phyloP scores from a whole-genome alignment of 1,284 basidiomycete genomes.

The Phellopilus nigrolimitatus region DNA sequence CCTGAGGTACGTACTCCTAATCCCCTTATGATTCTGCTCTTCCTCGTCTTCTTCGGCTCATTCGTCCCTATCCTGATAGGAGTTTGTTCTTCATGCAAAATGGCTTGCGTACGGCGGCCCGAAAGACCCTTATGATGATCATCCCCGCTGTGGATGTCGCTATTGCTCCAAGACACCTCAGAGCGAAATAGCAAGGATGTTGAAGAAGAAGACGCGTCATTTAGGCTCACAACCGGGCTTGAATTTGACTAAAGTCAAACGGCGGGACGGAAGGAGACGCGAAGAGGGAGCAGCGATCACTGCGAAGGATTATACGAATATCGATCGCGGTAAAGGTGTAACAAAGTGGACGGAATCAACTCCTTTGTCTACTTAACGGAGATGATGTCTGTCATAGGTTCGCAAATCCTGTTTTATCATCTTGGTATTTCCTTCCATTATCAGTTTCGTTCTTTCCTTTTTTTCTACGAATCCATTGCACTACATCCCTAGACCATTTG shows the following conservation, averaged over 20 bases:
- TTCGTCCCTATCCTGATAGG: background rate
- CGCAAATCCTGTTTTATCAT: no score
- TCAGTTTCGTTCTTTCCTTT: no score
- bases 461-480: no score
- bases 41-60: background rate
- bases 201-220: slow-evolving; percentile 1
- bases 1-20: slow-evolving; percentile 5
- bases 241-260: background rate
- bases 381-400: no score
- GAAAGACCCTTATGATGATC: slow-evolving; percentile 1
- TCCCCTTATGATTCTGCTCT: background rate
- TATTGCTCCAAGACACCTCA: slow-evolving; percentile 14
- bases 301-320: slow-evolving; percentile 13
- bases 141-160: slow-evolving; percentile 11
- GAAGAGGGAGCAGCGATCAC: slow-evolving; percentile 1
- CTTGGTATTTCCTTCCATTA: no score
- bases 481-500: no score
- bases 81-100: slow-evolving; percentile 18
- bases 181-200: slow-evolving; percentile 7
- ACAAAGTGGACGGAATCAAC: background rate
- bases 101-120: slow-evolving; percentile 19
- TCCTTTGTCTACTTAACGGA: no score
- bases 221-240: background rate
- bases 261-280: background rate
- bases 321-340: background rate